These are phyloP conservation scores for Rubia peregrina DNA, from an alignment of 305 asterid species.

Conservation along the genomic window DNA sequence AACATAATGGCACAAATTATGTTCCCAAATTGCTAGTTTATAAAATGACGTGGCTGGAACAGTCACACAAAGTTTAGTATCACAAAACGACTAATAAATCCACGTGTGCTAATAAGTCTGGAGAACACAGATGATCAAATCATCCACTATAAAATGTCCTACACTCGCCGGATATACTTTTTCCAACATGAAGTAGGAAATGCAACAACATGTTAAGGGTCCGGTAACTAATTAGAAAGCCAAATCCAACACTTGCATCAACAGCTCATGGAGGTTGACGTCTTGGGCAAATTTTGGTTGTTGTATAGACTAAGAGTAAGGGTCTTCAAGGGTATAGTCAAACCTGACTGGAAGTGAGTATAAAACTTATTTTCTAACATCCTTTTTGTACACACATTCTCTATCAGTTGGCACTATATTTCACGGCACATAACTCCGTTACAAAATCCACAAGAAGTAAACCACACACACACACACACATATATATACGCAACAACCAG, in stretches of 20 bases:
- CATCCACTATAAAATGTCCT: background rate
- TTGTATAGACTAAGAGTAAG: background rate
- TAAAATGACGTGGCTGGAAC: background rate
- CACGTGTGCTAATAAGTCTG: background rate
- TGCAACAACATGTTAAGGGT: background rate
- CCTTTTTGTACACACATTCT: background rate
- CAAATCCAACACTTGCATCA: background rate
- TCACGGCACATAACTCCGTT: background rate
- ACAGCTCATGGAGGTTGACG: background rate
- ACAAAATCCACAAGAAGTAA: background rate
- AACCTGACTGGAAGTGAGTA: background rate
- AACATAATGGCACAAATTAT: background rate
- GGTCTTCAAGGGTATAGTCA: background rate
- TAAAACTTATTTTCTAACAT: background rate
- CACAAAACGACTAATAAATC: constrained; percentile 6
- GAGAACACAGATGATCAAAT: background rate
- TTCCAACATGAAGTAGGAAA: background rate
- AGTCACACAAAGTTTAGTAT: background rate
- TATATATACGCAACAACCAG: no score
- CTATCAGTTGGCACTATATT: background rate
- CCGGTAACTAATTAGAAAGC: background rate
- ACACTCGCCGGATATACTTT: background rate
- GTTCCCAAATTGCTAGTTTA: background rate
- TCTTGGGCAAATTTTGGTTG: background rate
- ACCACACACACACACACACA: no score